Evolutionary conservation across 2,329 filamentous ascomycete genomes (phyloP).

Genomic region (Fusarium palustre): DNA sequence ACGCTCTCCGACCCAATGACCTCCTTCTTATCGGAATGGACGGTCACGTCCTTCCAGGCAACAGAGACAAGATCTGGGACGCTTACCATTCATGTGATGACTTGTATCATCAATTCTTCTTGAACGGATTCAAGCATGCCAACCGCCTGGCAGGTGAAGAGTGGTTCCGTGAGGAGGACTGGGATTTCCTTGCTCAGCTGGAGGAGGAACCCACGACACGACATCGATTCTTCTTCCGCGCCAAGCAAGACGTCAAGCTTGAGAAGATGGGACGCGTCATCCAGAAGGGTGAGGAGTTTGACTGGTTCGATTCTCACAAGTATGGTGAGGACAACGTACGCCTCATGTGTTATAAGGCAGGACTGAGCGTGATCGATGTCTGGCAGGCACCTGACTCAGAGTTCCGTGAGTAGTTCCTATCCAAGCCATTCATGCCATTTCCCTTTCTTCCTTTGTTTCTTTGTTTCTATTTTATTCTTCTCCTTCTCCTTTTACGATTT

Average conservation of each 20-base stretch:
- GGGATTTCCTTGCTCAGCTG: constrained; percentile 54
- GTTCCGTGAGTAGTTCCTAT: constrained; percentile 49
- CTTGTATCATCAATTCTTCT: constrained; percentile 54
- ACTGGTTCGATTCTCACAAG: constrained; percentile 60
- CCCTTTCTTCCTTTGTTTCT: neutral
- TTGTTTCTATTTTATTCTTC: neutral
- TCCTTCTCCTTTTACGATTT: constrained; percentile 19
- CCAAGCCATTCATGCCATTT: neutral
- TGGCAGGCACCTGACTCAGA: constrained; percentile 55
- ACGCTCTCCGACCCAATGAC: constrained; percentile 51
- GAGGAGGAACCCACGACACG: constrained; percentile 53
- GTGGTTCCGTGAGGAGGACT: constrained; percentile 54
- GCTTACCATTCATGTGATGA: constrained; percentile 55
- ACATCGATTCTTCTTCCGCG: constrained; percentile 56
- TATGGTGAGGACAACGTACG: constrained; percentile 53
- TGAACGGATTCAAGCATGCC: constrained; percentile 55
- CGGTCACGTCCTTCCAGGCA: constrained; percentile 50
- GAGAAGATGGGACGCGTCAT: constrained; percentile 45
- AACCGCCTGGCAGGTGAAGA: constrained; percentile 52
- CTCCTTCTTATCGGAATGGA: constrained; percentile 57
- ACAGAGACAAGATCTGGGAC: constrained; percentile 55
- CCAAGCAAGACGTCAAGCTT: constrained; percentile 51
- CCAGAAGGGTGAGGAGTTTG: constrained; percentile 51
- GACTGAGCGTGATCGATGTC: constrained; percentile 51
- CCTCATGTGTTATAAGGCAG: constrained; percentile 56